These are phyloP conservation scores for Tolypocladium endophyticum DNA, from an alignment of 2,329 filamentous ascomycete species.

Conservation along the genomic window DNA sequence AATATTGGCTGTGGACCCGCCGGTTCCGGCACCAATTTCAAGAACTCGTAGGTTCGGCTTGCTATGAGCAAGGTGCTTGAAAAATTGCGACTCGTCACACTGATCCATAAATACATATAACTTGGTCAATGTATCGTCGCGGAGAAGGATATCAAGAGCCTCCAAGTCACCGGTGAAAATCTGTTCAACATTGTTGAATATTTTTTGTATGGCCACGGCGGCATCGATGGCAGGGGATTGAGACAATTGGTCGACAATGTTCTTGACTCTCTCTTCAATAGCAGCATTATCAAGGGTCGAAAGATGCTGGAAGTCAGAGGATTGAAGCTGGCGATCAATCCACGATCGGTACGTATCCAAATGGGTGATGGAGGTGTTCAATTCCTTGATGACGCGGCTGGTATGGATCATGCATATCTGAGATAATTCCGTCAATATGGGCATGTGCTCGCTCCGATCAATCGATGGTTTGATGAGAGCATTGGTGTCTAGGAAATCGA, in stretches of 20 bases:
- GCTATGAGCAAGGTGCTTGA: constrained; percentile 10
- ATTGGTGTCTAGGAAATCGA: neutral
- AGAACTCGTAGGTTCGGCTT: constrained; percentile 20
- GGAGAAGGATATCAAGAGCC: neutral
- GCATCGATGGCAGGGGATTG: neutral
- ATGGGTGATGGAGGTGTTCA: neutral
- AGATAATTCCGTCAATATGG: neutral
- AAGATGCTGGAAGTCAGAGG: neutral
- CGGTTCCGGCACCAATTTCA: constrained; percentile 29
- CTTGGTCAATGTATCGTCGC: neutral
- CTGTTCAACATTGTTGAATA: neutral
- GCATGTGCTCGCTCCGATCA: neutral
- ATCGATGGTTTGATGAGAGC: neutral
- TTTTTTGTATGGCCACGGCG: neutral
- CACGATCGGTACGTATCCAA: neutral
- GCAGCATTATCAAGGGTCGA: neutral
- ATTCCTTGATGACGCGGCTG: neutral
- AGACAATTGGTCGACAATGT: neutral
- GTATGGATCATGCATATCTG: neutral
- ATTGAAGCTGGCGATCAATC: neutral
- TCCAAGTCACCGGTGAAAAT: neutral
- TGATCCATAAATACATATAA: neutral
- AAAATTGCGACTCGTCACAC: neutral
- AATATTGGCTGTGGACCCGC: constrained; percentile 4
- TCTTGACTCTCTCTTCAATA: neutral